These are phyloP conservation scores for Trichosporon coremiiforme DNA, from an alignment of 1,284 basidiomycete genomes.

Conservation along the genomic window DNA sequence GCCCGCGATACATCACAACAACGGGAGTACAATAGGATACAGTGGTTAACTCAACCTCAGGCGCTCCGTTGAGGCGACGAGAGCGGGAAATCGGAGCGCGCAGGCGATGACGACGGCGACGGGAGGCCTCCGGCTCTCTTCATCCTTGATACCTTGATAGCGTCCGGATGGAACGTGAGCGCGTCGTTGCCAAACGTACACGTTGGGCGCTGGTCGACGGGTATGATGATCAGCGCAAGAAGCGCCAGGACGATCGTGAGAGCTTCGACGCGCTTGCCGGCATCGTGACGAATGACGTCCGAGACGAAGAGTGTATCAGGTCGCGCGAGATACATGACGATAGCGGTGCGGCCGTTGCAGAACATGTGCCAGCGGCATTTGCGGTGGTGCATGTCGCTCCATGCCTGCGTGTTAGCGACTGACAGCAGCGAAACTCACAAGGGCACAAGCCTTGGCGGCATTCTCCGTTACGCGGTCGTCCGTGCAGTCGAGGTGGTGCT, in stretches of 20 bases:
- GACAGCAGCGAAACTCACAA: slow-evolving; percentile 4
- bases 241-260: slow-evolving; percentile 19
- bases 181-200: slow-evolving; percentile 19
- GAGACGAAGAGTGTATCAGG: slow-evolving; percentile 23
- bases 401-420: slow-evolving; percentile 12
- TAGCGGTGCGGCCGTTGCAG: slow-evolving; percentile 22
- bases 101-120: background rate
- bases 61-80: background rate
- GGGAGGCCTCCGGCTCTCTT: background rate
- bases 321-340: slow-evolving; percentile 25
- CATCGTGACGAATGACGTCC: slow-evolving; percentile 20
- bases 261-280: background rate
- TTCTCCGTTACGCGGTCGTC: background rate
- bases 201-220: slow-evolving; percentile 13
- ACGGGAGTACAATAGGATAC: too few relatives aligned
- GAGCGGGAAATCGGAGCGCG: background rate
- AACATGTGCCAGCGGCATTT: slow-evolving; percentile 23
- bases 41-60: too few relatives aligned
- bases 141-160: background rate
- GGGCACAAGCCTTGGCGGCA: slow-evolving; percentile 17
- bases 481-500: background rate
- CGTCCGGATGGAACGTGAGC: background rate
- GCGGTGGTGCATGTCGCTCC: slow-evolving; percentile 26
- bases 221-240: slow-evolving; percentile 15
- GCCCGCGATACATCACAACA: too few relatives aligned